Evolutionary conservation across 192 early-diverging fungal species (phyloP).

Genomic region (Jimgerdemannia flammicorona): DNA sequence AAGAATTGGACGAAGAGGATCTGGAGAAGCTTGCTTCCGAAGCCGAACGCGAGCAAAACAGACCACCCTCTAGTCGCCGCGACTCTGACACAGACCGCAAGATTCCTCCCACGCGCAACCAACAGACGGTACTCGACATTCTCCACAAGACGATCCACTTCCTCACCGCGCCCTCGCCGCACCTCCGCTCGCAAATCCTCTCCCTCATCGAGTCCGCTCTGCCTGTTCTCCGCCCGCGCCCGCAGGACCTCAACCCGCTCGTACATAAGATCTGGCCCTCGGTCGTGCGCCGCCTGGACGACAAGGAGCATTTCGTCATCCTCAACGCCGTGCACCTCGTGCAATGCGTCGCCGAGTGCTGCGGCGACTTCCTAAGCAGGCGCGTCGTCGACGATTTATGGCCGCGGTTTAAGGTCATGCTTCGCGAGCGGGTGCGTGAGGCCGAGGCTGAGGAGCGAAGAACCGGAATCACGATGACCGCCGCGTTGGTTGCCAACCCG

Average conservation of each 20-base stretch:
- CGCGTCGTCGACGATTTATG: conserved; percentile 41
- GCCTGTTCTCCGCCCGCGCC: conserved; percentile 29
- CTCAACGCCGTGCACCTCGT: conserved; percentile 28
- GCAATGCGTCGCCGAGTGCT: conserved; percentile 32
- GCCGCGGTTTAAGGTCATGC: conserved; percentile 30
- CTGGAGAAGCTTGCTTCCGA: background rate
- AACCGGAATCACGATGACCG: background rate
- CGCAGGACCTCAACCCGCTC: conserved; percentile 39
- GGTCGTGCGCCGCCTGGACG: conserved; percentile 32
- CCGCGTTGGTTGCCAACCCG: conserved; percentile 1
- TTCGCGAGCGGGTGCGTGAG: conserved; percentile 6
- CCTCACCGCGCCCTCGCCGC: conserved; percentile 42
- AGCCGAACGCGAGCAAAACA: background rate
- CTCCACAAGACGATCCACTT: conserved; percentile 46
- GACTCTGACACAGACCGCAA: background rate
- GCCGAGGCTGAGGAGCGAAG: background rate
- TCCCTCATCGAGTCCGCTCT: conserved; percentile 29
- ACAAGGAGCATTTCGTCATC: conserved; percentile 31
- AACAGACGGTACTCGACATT: conserved; percentile 38
- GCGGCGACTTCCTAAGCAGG: conserved; percentile 37
- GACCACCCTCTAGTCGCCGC: background rate
- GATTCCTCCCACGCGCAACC: conserved; percentile 26
- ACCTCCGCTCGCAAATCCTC: conserved; percentile 38
- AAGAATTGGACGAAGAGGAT: conserved; percentile 4
- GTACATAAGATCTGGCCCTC: conserved; percentile 47